These are phyloP conservation scores for Schrenkiella parvula DNA, from an alignment of 345 rosid genomes.

Conservation along the genomic window DNA sequence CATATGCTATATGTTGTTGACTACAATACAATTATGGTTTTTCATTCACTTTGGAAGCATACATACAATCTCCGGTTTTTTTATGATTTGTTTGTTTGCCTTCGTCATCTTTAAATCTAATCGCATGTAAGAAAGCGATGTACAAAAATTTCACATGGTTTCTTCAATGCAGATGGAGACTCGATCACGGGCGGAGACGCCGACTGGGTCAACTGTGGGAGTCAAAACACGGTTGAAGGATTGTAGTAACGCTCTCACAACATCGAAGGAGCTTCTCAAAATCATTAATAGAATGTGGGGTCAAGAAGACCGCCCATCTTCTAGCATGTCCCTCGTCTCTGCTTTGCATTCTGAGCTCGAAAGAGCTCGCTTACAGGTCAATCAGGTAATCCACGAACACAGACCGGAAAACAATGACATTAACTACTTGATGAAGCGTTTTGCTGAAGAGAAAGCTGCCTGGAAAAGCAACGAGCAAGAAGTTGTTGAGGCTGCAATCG, in stretches of 20 bases:
- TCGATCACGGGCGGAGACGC: conserved; percentile 77
- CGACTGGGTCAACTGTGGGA: conserved; percentile 67
- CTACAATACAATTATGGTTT: neutral
- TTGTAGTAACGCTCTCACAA: conserved; percentile 84
- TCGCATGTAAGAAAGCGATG: neutral
- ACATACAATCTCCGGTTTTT: neutral
- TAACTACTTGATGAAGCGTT: conserved; percentile 76
- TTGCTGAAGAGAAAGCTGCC: conserved; percentile 88
- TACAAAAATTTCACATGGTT: neutral
- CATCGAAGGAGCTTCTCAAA: conserved; percentile 89
- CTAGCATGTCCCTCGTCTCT: conserved; percentile 89
- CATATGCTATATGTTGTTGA: neutral
- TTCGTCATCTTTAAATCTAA: neutral
- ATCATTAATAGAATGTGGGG: conserved; percentile 94
- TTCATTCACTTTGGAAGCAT: neutral
- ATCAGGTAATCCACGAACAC: conserved; percentile 80
- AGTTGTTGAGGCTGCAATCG: conserved; percentile 89
- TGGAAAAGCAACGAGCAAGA: conserved; percentile 91
- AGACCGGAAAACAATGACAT: conserved; percentile 70
- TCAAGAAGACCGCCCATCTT: conserved; percentile 80
- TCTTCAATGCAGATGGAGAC: conserved; percentile 62
- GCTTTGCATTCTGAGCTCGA: conserved; percentile 97
- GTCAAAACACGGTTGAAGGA: conserved; percentile 74
- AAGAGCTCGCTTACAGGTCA: conserved; percentile 88
- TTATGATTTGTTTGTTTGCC: neutral